Percentiles rank a stretch among this genome's conserved stretches.
Conservation (phyloP, 805 yeast genomes). For the Monosporozyma siamensis region DNA sequence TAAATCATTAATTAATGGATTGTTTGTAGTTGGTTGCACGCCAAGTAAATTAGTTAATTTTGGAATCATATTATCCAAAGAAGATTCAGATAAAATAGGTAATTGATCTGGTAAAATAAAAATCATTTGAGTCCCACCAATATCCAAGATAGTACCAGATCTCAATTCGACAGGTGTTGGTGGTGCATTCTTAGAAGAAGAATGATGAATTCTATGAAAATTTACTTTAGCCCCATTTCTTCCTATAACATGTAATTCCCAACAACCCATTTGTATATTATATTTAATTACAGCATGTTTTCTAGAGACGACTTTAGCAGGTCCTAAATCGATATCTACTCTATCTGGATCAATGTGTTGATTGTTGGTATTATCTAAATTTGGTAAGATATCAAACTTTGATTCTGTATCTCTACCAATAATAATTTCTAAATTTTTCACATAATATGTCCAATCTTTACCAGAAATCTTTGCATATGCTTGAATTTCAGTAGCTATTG, state of each 20-base stretch:
- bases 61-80: conserved; percentile 29
- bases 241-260: conserved; percentile 82
- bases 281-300: conserved; percentile 80
- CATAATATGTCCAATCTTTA: conserved; percentile 86
- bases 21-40: conserved; percentile 14
- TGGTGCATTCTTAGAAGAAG: conserved; percentile 39
- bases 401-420: conserved; percentile 77
- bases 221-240: conserved; percentile 92
- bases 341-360: background rate
- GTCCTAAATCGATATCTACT: conserved; percentile 79
- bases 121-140: conserved; percentile 99
- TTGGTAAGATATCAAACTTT: conserved; percentile 6
- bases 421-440: conserved; percentile 60
- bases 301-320: conserved; percentile 93
- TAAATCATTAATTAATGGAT: conserved; percentile 17
- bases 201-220: conserved; percentile 40
- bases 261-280: conserved; percentile 60
- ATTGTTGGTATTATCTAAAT: background rate
- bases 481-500: conserved; percentile 64
- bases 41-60: conserved; percentile 22
- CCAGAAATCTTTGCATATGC: conserved; percentile 98
- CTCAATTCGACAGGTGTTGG: conserved; percentile 46
- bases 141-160: conserved; percentile 86
- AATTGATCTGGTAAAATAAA: conserved; percentile 88
- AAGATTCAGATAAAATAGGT: conserved; percentile 47